Conservation (phyloP, 129 eudicot genomes). For the Flaveria bidentis region DNA sequence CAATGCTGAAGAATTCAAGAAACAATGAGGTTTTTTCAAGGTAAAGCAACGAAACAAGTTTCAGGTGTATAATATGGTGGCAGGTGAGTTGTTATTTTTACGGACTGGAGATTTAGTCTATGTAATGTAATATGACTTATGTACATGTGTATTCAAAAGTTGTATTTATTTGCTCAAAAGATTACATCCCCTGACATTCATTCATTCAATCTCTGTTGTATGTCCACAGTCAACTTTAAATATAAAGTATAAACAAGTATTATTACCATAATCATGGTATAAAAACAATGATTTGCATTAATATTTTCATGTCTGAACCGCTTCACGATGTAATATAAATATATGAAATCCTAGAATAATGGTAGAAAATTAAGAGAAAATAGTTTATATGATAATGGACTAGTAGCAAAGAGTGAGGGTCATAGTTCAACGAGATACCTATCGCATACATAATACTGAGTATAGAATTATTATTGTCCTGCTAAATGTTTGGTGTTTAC, state of each 20-base stretch:
- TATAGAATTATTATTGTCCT: too few species aligned
- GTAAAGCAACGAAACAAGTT: constrained; percentile 17
- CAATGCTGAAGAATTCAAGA: constrained; percentile 68
- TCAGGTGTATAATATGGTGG: constrained; percentile 36
- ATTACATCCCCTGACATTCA: neutral
- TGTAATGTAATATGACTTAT: constrained; percentile 16
- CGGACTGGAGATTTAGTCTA: constrained; percentile 29
- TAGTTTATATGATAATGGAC: too few species aligned
- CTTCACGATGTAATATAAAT: too few species aligned
- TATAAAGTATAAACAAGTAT: neutral
- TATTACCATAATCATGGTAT: neutral
- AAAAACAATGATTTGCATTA: too few species aligned
- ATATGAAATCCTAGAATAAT: neutral
- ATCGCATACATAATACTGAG: too few species aligned
- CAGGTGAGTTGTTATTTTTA: constrained; percentile 27
- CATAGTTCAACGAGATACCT: too few species aligned
- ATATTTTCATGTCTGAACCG: too few species aligned
- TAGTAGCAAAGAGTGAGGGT: too few species aligned
- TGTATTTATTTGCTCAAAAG: neutral
- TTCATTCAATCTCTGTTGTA: neutral
- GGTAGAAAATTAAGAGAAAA: neutral
- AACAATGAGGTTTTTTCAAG: constrained; percentile 33
- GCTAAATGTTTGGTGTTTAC: too few species aligned
- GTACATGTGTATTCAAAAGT: constrained; percentile 22
- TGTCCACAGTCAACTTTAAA: neutral